Evolutionary conservation across 2,329 filamentous ascomycete species (phyloP).

Genomic region (Claviceps lovelessii): DNA sequence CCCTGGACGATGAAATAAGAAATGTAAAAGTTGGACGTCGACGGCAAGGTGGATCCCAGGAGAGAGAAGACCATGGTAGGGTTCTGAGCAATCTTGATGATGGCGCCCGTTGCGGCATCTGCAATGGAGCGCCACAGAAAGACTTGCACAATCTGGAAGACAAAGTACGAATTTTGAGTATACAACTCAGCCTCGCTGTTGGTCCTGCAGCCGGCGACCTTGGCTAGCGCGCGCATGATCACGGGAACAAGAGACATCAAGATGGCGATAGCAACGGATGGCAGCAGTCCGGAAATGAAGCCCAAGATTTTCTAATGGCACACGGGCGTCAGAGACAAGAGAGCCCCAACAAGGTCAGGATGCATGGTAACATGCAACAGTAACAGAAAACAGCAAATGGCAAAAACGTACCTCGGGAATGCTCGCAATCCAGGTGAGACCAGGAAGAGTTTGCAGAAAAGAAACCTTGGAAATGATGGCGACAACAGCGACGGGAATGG

Average conservation of each 20-base stretch:
- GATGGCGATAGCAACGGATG: conserved; percentile 61
- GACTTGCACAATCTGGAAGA: conserved; percentile 83
- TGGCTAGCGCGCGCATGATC: conserved; percentile 53
- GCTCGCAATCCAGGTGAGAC: conserved; percentile 57
- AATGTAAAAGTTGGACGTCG: conserved; percentile 85
- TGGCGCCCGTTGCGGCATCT: conserved; percentile 60
- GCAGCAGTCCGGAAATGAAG: conserved; percentile 70
- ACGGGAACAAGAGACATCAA: conserved; percentile 71
- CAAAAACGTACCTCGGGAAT: conserved; percentile 38
- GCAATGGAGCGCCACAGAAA: conserved; percentile 77
- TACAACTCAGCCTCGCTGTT: conserved; percentile 70
- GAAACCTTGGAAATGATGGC: conserved; percentile 75
- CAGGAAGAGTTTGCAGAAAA: conserved; percentile 51
- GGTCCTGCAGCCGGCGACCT: conserved; percentile 64
- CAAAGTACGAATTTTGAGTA: conserved; percentile 84
- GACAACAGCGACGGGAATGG: conserved; percentile 59
- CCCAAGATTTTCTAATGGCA: conserved; percentile 43
- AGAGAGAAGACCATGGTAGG: conserved; percentile 48
- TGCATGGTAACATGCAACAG: no score
- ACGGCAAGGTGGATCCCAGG: conserved; percentile 60
- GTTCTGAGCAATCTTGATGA: conserved; percentile 45
- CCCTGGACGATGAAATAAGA: conserved; percentile 80
- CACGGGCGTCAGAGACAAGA: no score
- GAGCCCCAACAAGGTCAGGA: no score
- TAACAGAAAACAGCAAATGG: no score